Evolutionary conservation across 2,329 filamentous ascomycete species (phyloP).

Genomic region (Calonectria pauciramosa): DNA sequence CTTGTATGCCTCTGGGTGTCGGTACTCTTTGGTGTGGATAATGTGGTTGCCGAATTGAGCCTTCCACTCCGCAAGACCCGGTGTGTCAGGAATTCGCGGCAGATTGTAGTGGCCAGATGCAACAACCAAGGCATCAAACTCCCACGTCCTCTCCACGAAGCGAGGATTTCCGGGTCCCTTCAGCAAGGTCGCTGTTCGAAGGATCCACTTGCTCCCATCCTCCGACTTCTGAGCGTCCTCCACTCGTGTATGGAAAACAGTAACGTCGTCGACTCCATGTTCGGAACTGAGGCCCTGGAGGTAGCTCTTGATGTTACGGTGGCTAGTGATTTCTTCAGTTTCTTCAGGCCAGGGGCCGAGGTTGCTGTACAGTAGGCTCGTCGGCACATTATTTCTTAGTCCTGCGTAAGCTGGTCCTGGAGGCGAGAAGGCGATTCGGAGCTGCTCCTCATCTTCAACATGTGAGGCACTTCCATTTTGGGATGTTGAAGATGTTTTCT

Average conservation of each 20-base stretch:
- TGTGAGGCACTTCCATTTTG: neutral
- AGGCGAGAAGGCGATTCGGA: conserved; percentile 36
- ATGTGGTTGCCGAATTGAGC: conserved; percentile 64
- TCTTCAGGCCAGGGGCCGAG: conserved; percentile 68
- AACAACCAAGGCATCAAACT: conserved; percentile 76
- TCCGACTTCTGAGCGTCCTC: conserved; percentile 62
- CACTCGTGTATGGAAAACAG: conserved; percentile 72
- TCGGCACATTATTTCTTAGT: conserved; percentile 82
- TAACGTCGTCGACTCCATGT: conserved; percentile 63
- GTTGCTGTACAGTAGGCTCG: conserved; percentile 61
- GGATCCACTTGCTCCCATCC: conserved; percentile 60
- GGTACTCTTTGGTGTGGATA: conserved; percentile 80
- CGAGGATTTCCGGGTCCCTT: conserved; percentile 35
- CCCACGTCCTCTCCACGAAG: conserved; percentile 49
- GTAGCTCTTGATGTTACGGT: conserved; percentile 69
- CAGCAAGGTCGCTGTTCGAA: conserved; percentile 62
- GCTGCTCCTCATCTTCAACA: neutral
- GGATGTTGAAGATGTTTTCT: neutral
- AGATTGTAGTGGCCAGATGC: conserved; percentile 78
- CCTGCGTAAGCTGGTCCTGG: conserved; percentile 66
- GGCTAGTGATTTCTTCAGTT: conserved; percentile 71
- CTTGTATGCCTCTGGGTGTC: conserved; percentile 69
- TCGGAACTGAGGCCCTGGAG: conserved; percentile 69
- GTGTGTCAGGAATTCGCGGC: conserved; percentile 71
- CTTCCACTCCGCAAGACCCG: conserved; percentile 72